phyloP scores from a whole-genome alignment of 2,329 filamentous ascomycete species.

The Fusarium equiseti region DNA sequence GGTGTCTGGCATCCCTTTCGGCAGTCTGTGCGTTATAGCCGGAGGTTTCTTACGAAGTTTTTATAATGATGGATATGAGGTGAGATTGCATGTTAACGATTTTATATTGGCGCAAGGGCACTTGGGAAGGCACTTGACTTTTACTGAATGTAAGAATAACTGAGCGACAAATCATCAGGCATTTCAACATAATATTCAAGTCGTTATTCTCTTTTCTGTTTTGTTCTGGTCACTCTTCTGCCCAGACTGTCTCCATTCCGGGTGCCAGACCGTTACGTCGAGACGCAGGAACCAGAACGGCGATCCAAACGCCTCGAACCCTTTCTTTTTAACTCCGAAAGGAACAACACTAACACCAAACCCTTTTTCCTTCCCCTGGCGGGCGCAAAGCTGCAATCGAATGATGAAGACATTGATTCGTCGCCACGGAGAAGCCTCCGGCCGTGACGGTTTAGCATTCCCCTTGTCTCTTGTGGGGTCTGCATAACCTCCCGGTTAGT shows the following conservation, averaged over 20 bases:
- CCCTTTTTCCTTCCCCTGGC: background rate
- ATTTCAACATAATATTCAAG: conserved; percentile 35
- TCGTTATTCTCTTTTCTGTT: conserved; percentile 23
- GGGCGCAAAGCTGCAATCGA: conserved; percentile 51
- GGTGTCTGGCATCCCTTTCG: background rate
- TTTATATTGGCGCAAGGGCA: conserved; percentile 20
- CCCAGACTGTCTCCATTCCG: background rate
- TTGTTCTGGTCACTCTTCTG: background rate
- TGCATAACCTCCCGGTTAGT: conserved; percentile 40
- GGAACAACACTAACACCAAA: conserved; percentile 5
- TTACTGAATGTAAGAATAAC: conserved; percentile 17
- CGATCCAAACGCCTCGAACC: background rate
- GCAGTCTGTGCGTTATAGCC: background rate
- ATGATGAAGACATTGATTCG: conserved; percentile 60
- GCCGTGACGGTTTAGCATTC: conserved; percentile 48
- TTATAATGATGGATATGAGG: conserved; percentile 5
- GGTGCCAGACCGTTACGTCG: conserved; percentile 1
- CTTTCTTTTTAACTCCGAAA: background rate
- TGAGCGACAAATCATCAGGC: conserved; percentile 11
- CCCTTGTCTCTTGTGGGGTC: background rate
- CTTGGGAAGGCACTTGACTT: conserved; percentile 18
- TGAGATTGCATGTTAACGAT: conserved; percentile 18
- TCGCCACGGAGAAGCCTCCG: conserved; percentile 42
- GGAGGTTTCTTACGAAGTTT: background rate
- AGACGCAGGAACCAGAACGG: background rate